Conservation (phyloP, 2,329 filamentous ascomycete genomes). For the Immersiporthe knoxdaviesiana region DNA sequence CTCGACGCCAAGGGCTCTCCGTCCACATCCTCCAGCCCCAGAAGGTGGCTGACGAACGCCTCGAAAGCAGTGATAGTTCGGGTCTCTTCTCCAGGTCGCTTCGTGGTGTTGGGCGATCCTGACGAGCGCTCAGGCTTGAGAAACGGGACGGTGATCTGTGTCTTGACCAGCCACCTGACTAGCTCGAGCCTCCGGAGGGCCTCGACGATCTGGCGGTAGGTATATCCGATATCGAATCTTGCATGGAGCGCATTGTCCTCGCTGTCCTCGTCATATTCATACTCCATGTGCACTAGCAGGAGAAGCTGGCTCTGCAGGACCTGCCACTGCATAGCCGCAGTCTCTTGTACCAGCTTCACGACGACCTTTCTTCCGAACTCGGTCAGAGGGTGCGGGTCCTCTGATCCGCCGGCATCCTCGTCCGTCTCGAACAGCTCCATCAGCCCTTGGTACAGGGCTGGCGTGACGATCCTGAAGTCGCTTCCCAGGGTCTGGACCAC, state of each 20-base stretch:
- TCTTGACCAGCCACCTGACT: conserved; percentile 69
- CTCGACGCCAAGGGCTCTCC: conserved; percentile 58
- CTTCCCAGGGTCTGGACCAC: conserved; percentile 72
- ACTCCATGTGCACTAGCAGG: conserved; percentile 83
- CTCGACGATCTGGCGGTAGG: conserved; percentile 72
- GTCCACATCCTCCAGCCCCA: conserved; percentile 63
- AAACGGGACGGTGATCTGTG: conserved; percentile 56
- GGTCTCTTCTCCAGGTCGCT: conserved; percentile 51
- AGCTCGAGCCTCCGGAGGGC: conserved; percentile 75
- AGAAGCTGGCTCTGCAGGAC: conserved; percentile 82
- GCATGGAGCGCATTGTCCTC: conserved; percentile 67
- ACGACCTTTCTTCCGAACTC: conserved; percentile 77
- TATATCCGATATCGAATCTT: conserved; percentile 66
- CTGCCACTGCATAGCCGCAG: conserved; percentile 70
- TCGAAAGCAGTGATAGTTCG: conserved; percentile 62
- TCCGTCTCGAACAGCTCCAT: conserved; percentile 50
- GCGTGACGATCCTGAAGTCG: conserved; percentile 62
- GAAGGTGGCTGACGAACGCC: conserved; percentile 63
- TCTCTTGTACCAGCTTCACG: conserved; percentile 79
- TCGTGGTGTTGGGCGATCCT: conserved; percentile 38
- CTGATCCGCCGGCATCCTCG: conserved; percentile 50
- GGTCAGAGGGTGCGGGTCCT: conserved; percentile 61
- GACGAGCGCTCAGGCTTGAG: conserved; percentile 44
- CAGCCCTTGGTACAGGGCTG: conserved; percentile 58
- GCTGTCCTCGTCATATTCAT: conserved; percentile 67